These are phyloP conservation scores for Pseudocercospora ulei DNA, from an alignment of 2,329 filamentous ascomycete genomes.

Conservation along the genomic window DNA sequence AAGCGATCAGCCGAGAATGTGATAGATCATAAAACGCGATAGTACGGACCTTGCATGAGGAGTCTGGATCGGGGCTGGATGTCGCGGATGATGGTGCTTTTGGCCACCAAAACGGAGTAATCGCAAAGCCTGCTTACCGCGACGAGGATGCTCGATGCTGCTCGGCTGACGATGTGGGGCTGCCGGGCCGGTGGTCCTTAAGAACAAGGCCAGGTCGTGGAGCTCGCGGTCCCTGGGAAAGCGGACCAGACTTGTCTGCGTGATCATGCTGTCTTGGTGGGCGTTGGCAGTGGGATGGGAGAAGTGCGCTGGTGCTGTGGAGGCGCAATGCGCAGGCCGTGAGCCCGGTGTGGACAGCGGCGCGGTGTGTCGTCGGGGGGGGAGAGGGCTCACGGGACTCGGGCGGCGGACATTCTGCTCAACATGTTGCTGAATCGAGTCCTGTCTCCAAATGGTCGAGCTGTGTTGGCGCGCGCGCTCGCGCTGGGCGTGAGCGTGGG, in stretches of 20 bases:
- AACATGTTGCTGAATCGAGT: constrained; percentile 26
- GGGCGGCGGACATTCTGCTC: constrained; percentile 18
- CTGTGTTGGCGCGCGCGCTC: constrained; percentile 21
- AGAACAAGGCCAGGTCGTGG: constrained; percentile 35
- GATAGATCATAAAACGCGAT: constrained; percentile 10
- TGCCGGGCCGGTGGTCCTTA: constrained; percentile 35
- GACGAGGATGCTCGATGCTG: constrained; percentile 25
- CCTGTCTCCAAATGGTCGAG: constrained; percentile 26
- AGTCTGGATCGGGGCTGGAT: constrained; percentile 15
- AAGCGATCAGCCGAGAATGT: constrained; percentile 12
- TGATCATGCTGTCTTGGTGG: constrained; percentile 29
- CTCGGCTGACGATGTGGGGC: constrained; percentile 28
- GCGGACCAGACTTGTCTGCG: constrained; percentile 27
- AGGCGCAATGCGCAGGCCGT: constrained; percentile 28
- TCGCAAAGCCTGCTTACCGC: constrained; percentile 31
- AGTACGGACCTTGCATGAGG: constrained; percentile 24
- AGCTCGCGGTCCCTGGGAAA: constrained; percentile 28
- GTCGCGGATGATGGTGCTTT: constrained; percentile 12
- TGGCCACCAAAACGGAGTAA: constrained; percentile 23
- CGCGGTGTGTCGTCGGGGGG: constrained; percentile 13
- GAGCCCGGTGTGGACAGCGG: constrained; percentile 22
- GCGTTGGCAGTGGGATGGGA: constrained; percentile 8
- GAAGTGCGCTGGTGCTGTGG: constrained; percentile 28
- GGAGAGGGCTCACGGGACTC: constrained; percentile 10
- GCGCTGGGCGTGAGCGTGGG: background rate